Evolutionary conservation across 768 basidiomycete genomes (phyloP), one percentile per base, ranked within the genome.

Genomic region (Rhodocollybia butyracea): DNA sequence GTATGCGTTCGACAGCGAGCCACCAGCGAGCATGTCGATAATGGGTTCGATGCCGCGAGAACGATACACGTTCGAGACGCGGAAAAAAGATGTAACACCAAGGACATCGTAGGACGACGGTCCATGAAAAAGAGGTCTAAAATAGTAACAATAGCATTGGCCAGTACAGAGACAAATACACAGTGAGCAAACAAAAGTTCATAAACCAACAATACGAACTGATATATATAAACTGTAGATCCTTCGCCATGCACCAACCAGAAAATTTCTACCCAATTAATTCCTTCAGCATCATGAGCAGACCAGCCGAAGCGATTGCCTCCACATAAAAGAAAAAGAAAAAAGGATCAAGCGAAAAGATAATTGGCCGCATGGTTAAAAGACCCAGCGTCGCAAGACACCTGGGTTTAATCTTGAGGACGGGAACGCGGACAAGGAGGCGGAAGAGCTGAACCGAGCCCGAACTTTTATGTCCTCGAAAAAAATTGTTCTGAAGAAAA

Each of bases 391-490:
- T 67, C 63, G 53, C 32, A 63, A 31, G 57, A 67, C 67, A 68
- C 74, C 71, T 73, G 54, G 70, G 69, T 56, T 83, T 64, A 59
- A 36, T 91, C 80, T 90, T 78, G 88, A 80, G 83, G 86, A 91
- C 89, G 88, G 89, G 89, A 91, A 93, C 91, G 91, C 91, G 91
- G 87, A 82, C 89, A 82, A 84, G 89, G 84, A 91, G 82, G 81
- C 84, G 86, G 85, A 81, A 79, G 72, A 80, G 82, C 83, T 86
- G 77, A 73, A 73, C 86, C 89, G 68, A 79, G 91, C 82, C 88
- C 91, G 91, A 93, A 92, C 91, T 93, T 89, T 89, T 82, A 68
- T 84, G 90, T 92, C 89, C 85, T 80, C 89, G 80, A 58, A 65
- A n/a, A n/a, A 74, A 74, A 84, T 88, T 87, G 86, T 89, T 89